Evolutionary conservation across 2,329 filamentous ascomycete species (phyloP), one percentile per base, ranked within the genome.

Genomic region (Venturia oleaginea): DNA sequence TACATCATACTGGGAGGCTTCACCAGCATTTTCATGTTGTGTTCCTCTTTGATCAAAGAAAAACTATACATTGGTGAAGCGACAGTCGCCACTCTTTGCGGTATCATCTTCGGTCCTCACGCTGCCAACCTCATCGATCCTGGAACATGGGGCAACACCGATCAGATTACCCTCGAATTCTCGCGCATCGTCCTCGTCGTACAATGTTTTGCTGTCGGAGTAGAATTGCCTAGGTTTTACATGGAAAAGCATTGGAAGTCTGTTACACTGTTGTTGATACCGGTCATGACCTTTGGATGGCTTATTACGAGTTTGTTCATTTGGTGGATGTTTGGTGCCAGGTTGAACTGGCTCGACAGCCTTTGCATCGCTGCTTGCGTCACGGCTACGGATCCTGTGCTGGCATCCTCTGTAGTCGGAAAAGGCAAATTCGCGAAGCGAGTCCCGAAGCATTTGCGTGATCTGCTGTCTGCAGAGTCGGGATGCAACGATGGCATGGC

Each of bases 401-500:
- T 99, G 72, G 94, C 94, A 34, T 97, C 94, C 17, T 99, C 94
- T 19, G 94, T 99, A 64, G 94, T 99, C 62, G 94, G 94, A 74
- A 99, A 97, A 79, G 94, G 94, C 71, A 99, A 99, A 77, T 99
- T 99, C 72, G 93, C 94, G 42, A 96, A 96, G 79, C 87, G 94
- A 67, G 92, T 99, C 4, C 94, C 94, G 27, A 97, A 97, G 80
- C 94, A 99, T 86, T 80, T 99, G 78, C 85, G 94, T 81, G 94
- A 99, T 77, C 74, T 99, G 62, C 81, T 99, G 15, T 99, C 94
- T 4, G 92, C 92, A 65, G 94, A 99, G 77, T 99, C 94, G 8
- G 94, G 94, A 37, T 99, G 94, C 79, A 99, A 99, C 82, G 94
- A 99, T 75, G 94, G 94, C 77, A 99, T 99, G 94, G 94, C 94